Conservation (phyloP, 2,329 filamentous ascomycete genomes). For the Hymenotorrendiella dingleyae region DNA sequence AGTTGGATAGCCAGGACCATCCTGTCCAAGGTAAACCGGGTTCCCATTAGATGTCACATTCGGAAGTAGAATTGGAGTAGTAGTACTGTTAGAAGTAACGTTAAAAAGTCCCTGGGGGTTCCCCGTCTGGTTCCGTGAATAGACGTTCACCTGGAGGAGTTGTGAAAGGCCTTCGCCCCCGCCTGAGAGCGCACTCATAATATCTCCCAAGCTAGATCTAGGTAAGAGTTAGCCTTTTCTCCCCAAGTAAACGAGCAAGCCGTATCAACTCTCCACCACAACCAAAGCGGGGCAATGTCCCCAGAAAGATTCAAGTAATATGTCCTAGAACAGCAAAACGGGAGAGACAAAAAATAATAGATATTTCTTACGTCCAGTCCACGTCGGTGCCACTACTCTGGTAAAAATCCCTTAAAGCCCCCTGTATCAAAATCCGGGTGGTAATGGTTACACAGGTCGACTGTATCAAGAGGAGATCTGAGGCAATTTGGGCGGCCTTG, state of each 20-base stretch:
- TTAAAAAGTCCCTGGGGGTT: conserved; percentile 52
- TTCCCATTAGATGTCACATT: conserved; percentile 50
- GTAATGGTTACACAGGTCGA: conserved; percentile 67
- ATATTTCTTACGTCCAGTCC: conserved; percentile 49
- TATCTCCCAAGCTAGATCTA: conserved; percentile 51
- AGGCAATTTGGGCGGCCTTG: conserved; percentile 75
- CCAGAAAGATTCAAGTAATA: no score
- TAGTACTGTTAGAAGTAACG: conserved; percentile 48
- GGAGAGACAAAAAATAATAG: no score
- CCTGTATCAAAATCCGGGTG: conserved; percentile 57
- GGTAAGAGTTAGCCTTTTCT: background rate
- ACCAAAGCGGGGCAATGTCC: no score
- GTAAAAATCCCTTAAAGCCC: conserved; percentile 47
- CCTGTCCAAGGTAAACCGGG: conserved; percentile 48
- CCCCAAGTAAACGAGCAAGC: no score
- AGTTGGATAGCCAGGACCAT: conserved; percentile 61
- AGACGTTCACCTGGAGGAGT: conserved; percentile 68
- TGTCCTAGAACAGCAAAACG: no score
- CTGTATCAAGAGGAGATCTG: conserved; percentile 73
- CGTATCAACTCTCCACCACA: no score
- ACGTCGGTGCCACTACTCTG: conserved; percentile 45
- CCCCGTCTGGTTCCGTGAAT: conserved; percentile 60
- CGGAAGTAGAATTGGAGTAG: conserved; percentile 55
- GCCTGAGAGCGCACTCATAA: conserved; percentile 60
- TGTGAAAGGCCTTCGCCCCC: conserved; percentile 47